Conservation (phyloP, 495 filamentous ascomycete genomes). For the Amniculicola lignicola region DNA sequence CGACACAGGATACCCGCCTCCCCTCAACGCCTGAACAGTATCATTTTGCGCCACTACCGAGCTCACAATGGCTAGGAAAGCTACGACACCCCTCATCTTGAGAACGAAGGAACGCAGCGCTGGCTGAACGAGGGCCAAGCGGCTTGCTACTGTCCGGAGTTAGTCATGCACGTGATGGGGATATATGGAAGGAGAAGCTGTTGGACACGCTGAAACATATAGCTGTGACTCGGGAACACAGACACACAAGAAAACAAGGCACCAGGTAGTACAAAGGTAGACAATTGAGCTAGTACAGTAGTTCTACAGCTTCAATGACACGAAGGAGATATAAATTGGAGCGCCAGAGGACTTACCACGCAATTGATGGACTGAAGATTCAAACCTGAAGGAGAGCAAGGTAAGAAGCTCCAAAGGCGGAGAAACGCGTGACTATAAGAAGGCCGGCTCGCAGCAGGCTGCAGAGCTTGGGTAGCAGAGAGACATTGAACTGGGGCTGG, state of each 20-base stretch:
- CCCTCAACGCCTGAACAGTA: neutral
- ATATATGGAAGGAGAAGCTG: neutral
- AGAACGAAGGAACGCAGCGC: slow-evolving; percentile 23
- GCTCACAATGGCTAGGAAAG: slow-evolving; percentile 17
- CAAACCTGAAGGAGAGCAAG: slow-evolving; percentile 12
- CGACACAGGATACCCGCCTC: neutral
- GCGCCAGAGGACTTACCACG: slow-evolving; percentile 15
- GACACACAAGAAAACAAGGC: neutral
- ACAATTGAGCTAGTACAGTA: no score
- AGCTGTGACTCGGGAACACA: slow-evolving; percentile 3
- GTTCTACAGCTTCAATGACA: no score
- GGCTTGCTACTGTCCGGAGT: slow-evolving; percentile 10
- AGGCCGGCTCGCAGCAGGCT: slow-evolving; percentile 16
- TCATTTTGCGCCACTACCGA: slow-evolving; percentile 7
- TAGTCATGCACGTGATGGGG: slow-evolving; percentile 21
- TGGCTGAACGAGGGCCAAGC: slow-evolving; percentile 25
- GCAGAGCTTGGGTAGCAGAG: slow-evolving; percentile 22
- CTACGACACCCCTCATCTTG: slow-evolving; percentile 24
- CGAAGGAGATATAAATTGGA: neutral
- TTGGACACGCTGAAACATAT: slow-evolving; percentile 1
- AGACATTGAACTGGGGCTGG: slow-evolving; percentile 22
- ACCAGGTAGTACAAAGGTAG: no score
- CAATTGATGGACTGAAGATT: slow-evolving; percentile 20
- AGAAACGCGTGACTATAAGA: slow-evolving; percentile 24
- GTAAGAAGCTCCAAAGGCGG: slow-evolving; percentile 4